Base-by-base conservation (phyloP, 148 eudicot species). In the Nepenthes gracilis region DNA sequence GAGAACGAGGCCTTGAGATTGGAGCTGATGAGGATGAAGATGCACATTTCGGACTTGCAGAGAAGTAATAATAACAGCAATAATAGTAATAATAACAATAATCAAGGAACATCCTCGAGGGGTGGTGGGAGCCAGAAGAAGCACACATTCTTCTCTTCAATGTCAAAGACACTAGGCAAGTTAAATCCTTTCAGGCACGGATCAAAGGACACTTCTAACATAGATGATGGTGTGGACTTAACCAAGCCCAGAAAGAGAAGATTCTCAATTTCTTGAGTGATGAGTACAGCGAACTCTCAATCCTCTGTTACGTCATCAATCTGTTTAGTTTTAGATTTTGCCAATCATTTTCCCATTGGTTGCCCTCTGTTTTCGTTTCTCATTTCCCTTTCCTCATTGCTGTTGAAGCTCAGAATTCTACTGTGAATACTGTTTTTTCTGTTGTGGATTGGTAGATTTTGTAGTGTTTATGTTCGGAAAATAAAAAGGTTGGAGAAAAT, bases 141-240 rank as follows among this genome's bases (percentile, higher is more conserved):
- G 65, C 60, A 68, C 1, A 86, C 83, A 2, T 93, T 93, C 74
- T 88, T 88, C 58, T 88, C 96, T 1, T 80, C 98, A 0, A 40
- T 93, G 87, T 86, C 98, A 1, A 93, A 79, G 78, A 88, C 75
- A 13, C 51, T 93, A 43, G 98, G 98, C 1, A 93, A 82, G 74
- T 63, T 93, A 67, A 93, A 93, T 55, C 98, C 98, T 7, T 93
- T 93, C 56, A 93, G 75, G 71, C 82, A 92, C 53, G 98, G 87
- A 54, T 93, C 98, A 2, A 93, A 88, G 80, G 98, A 93, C 50
- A 93, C 96, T 14, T 78, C 74, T 13, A 59, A 78, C 52, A 72
- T 93, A 36, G 96, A 83, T 40, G 96, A 83, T 38, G 75, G 60
- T 7, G 77, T 75, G 38, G 98, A 88, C 68, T 43, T 84, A 13